Evolutionary conservation across 306 rosid species (phyloP), one percentile per base, ranked within the genome.

Genomic region (Prunus kanzakura): DNA sequence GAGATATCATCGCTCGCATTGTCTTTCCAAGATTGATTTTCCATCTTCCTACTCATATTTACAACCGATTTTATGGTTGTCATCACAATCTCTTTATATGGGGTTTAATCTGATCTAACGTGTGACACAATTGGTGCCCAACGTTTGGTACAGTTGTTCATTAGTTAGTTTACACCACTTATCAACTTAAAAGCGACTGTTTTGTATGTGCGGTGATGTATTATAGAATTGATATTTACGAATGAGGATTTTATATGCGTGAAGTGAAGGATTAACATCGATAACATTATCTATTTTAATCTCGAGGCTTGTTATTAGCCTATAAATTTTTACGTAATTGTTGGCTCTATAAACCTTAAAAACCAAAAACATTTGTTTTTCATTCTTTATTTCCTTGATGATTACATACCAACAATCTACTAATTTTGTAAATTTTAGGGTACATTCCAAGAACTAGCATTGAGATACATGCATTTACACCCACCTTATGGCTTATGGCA

Each of bases 1-100:
- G 73, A 80, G 71, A 80, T 52, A 54, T 58, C 76, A 9, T 68
- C 76, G 64, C 77, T 29, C 22, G 71, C 62, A 22, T 64, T 41
- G 78, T 77, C 72, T 80, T 64, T 76, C 82, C 82, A 0, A 80
- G 66, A 80, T 76, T 61, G 84, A 76, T 76, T 50, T 66, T 2
- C 23, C 27, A 20, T 23, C 63, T 23, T 41, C 56, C 19, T 12
- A 52, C 30, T 76, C 77, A 41, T 45, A 62, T 71, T 30, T 41
- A 25, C 57, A 8, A 22, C 10, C 35, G 35, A 68, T 35, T 64
- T 35, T 23, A 64, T 27, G 11, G 67, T 62, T n/a, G 51, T 38
- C 71, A 15, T 64, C 69, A 9, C 9, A 5, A 23, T 58, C 62
- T 6, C 38, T 14, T 27, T 35, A 2, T 7, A 10, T 7, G 9